These are phyloP conservation scores for Alisma plantagoaquatica DNA, from an alignment of 106 monocot species.

Conservation along the genomic window DNA sequence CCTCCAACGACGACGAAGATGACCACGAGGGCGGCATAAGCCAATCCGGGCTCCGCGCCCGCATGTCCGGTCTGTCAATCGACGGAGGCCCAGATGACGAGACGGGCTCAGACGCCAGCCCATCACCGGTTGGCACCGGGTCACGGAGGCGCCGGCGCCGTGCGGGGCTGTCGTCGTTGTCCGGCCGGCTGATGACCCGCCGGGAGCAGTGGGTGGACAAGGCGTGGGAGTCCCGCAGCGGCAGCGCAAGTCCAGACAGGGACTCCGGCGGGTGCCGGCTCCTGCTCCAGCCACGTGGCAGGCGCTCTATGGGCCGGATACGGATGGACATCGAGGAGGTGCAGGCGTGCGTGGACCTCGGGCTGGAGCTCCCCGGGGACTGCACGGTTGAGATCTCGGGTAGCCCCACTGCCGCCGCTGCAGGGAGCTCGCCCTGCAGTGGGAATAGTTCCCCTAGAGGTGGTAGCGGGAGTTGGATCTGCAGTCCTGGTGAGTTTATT, in stretches of 20 bases:
- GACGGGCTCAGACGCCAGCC: neutral
- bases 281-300: slow-evolving; percentile 2
- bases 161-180: neutral
- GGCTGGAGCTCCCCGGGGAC: slow-evolving; percentile 16
- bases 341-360: slow-evolving; percentile 18
- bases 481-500: too few relatives aligned
- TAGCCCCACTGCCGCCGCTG: too few relatives aligned
- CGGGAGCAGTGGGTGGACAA: slow-evolving; percentile 4
- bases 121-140: neutral
- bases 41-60: neutral
- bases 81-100: neutral
- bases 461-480: too few relatives aligned
- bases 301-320: neutral
- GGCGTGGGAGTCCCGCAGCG: slow-evolving; percentile 4
- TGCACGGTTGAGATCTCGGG: slow-evolving; percentile 28
- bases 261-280: neutral
- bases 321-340: slow-evolving; percentile 19
- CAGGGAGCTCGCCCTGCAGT: too few relatives aligned
- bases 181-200: neutral
- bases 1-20: neutral
- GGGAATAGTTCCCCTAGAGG: too few relatives aligned
- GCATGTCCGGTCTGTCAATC: neutral
- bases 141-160: neutral
- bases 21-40: neutral
- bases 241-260: slow-evolving; percentile 6